phyloP scores from a whole-genome alignment of 1,284 basidiomycete species.

The Ustilago curta region DNA sequence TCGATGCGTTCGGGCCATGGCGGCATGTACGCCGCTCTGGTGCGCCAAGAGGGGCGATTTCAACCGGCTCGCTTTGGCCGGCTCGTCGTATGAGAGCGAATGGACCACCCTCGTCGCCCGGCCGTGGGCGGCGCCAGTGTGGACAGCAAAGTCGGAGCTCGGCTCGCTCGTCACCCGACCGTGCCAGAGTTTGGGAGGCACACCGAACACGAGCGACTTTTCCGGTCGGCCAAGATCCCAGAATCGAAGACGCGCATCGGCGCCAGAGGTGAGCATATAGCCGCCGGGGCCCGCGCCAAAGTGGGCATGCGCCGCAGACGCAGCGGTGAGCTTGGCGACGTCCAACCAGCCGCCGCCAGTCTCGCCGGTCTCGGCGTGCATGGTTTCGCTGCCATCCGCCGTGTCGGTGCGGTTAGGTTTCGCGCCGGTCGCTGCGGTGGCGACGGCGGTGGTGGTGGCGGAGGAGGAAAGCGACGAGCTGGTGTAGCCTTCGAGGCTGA shows the following conservation, averaged over 20 bases:
- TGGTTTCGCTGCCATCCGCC: slow-evolving; percentile 25
- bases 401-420: background rate
- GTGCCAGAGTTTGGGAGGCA: slow-evolving; percentile 13
- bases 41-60: slow-evolving; percentile 52
- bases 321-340: slow-evolving; percentile 46
- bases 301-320: background rate
- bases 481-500: slow-evolving; percentile 58
- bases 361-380: slow-evolving; percentile 20
- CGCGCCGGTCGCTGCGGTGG: background rate
- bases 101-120: slow-evolving; percentile 17
- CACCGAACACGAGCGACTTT: slow-evolving; percentile 68
- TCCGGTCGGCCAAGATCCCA: slow-evolving; percentile 82
- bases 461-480: slow-evolving; percentile 32
- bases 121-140: background rate
- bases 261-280: slow-evolving; percentile 83
- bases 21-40: slow-evolving; percentile 30
- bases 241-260: slow-evolving; percentile 81
- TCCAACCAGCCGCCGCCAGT: slow-evolving; percentile 59
- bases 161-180: slow-evolving; percentile 28
- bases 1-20: slow-evolving; percentile 73
- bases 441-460: background rate
- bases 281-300: slow-evolving; percentile 71
- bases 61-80: slow-evolving; percentile 9
- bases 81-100: slow-evolving; percentile 8
- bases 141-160: slow-evolving; percentile 22